A percentile compares a stretch with the other conserved stretches of the same genome.
Conservation (phyloP, 805 yeast species). For the Candida verbasci region DNA sequence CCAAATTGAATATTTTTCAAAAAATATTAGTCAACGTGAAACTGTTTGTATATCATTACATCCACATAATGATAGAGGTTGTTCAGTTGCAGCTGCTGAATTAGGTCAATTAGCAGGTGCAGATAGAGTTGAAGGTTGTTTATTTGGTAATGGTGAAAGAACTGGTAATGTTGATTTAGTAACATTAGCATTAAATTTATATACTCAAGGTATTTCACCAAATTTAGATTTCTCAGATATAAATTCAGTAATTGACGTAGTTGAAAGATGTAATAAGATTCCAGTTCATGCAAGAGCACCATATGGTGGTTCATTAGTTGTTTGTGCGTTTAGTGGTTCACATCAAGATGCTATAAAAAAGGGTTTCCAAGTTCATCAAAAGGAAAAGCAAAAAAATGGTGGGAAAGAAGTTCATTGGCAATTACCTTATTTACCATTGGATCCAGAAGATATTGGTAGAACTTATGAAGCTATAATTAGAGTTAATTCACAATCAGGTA, state of each 20-base stretch:
- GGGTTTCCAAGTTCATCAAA: slow-evolving; percentile 56
- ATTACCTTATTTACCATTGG: slow-evolving; percentile 79
- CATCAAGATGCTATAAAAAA: slow-evolving; percentile 87
- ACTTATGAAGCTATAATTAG: slow-evolving; percentile 90
- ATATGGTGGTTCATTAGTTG: slow-evolving; percentile 78
- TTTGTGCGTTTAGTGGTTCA: slow-evolving; percentile 81
- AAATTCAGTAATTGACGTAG: slow-evolving; percentile 61
- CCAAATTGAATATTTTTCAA: slow-evolving; percentile 71
- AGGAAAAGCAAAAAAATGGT: slow-evolving; percentile 30
- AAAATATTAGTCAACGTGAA: slow-evolving; percentile 59
- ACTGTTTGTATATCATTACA: slow-evolving; percentile 72
- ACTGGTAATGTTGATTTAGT: slow-evolving; percentile 84
- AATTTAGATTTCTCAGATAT: slow-evolving; percentile 68
- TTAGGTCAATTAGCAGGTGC: slow-evolving; percentile 81
- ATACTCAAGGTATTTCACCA: slow-evolving; percentile 75
- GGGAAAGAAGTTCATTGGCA: slow-evolving; percentile 54
- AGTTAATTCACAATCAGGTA: slow-evolving; percentile 84
- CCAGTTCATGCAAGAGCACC: slow-evolving; percentile 79
- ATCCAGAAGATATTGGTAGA: slow-evolving; percentile 81
- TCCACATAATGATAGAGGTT: slow-evolving; percentile 83
- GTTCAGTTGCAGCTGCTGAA: slow-evolving; percentile 87
- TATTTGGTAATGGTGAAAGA: slow-evolving; percentile 84
- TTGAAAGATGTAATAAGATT: slow-evolving; percentile 76
- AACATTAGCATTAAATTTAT: slow-evolving; percentile 70
- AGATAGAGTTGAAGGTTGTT: slow-evolving; percentile 83